Evolutionary conservation across 148 eudicot species (phyloP).

Genomic region (Rheum nobile): DNA sequence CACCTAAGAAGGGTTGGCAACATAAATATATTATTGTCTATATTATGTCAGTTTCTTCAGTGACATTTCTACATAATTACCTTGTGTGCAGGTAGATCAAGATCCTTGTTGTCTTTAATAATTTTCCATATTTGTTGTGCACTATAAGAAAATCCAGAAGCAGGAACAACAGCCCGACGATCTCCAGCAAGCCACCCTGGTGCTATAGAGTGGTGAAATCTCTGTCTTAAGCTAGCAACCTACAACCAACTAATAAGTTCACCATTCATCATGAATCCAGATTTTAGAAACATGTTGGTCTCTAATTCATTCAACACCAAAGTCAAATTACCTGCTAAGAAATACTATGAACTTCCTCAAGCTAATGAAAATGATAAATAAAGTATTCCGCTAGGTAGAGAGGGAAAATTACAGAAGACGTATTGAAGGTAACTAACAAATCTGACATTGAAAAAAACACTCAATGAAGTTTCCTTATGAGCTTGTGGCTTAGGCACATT

Average conservation of each 20-base stretch:
- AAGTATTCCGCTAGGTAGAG: too few relatives aligned
- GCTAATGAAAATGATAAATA: too few relatives aligned
- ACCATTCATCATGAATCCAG: background rate
- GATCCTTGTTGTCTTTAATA: constrained; percentile 83
- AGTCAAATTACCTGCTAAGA: background rate
- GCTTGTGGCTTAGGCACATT: constrained; percentile 24
- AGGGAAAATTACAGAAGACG: too few relatives aligned
- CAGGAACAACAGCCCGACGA: constrained; percentile 85
- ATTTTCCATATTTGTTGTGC: constrained; percentile 84
- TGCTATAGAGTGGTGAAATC: constrained; percentile 77
- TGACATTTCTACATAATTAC: constrained; percentile 17
- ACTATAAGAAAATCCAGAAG: constrained; percentile 88
- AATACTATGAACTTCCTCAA: too few relatives aligned
- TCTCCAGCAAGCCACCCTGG: constrained; percentile 99
- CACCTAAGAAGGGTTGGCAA: constrained; percentile 12
- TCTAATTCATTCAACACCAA: background rate
- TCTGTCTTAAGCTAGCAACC: constrained; percentile 76
- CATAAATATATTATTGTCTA: background rate
- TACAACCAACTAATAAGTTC: constrained; percentile 10
- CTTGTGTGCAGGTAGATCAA: constrained; percentile 93
- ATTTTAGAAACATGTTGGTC: background rate
- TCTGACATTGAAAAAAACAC: constrained; percentile 31
- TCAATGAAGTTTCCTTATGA: constrained; percentile 22
- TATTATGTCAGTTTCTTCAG: background rate
- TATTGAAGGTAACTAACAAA: background rate